Percentiles rank a stretch among this genome's conserved stretches.
phyloP scores from a whole-genome alignment of 2,329 filamentous ascomycete genomes.

The Rhynchosporium graminicola region DNA sequence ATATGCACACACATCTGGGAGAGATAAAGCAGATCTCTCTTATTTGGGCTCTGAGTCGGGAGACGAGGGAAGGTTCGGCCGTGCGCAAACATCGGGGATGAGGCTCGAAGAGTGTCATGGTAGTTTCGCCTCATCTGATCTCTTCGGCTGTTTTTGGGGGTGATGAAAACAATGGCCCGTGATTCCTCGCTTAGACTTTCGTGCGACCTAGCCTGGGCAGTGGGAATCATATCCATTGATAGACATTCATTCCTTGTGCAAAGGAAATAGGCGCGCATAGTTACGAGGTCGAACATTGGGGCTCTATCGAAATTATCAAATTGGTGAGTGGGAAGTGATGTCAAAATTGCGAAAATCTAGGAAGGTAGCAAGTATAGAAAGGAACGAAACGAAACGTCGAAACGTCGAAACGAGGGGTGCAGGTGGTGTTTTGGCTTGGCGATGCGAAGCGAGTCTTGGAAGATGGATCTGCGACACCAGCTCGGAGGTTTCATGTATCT shows the following conservation, averaged over 20 bases:
- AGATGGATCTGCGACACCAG: slow-evolving; percentile 10
- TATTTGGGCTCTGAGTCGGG: not conserved
- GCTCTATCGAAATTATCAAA: not conserved
- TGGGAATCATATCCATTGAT: no score
- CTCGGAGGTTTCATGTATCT: slow-evolving; percentile 10
- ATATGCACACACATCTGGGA: not conserved
- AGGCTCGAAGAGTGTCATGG: slow-evolving; percentile 10
- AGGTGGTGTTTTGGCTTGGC: slow-evolving; percentile 2
- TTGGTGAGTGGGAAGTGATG: not conserved
- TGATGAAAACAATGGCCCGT: not conserved
- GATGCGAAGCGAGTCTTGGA: slow-evolving; percentile 1
- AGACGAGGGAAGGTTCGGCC: slow-evolving; percentile 7
- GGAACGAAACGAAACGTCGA: not conserved
- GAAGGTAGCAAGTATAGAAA: not conserved
- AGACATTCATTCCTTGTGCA: no score
- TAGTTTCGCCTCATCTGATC: slow-evolving; percentile 18
- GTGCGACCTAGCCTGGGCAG: no score
- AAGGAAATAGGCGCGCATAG: no score
- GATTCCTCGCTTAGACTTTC: no score
- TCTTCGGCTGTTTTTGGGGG: not conserved
- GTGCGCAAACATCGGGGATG: not conserved
- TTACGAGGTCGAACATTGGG: no score
- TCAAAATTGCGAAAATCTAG: not conserved
- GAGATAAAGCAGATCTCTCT: not conserved
- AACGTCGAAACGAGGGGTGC: slow-evolving; percentile 7